phyloP scores from a whole-genome alignment of 2,329 filamentous ascomycete species.

The Pseudogymnoascus sp. region DNA sequence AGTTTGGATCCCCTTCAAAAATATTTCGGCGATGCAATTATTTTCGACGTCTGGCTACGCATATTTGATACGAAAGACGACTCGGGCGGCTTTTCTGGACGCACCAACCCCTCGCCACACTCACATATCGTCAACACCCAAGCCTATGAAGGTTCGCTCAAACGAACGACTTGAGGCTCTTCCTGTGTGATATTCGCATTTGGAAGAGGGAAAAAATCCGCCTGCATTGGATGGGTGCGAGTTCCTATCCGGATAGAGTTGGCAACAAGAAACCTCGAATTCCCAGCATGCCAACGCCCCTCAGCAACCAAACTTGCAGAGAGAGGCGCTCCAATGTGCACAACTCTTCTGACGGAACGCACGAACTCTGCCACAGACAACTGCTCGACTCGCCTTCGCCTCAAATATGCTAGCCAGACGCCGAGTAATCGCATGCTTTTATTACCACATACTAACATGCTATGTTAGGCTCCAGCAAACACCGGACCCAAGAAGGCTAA shows the following conservation, averaged over 20 bases:
- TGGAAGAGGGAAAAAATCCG: background rate
- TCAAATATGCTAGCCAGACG: constrained; percentile 8
- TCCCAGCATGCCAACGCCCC: background rate
- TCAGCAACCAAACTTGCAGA: background rate
- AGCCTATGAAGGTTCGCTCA: background rate
- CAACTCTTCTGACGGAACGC: background rate
- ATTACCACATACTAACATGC: background rate
- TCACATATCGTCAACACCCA: background rate
- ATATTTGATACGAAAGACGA: constrained; percentile 4
- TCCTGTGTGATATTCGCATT: background rate
- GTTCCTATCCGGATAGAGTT: background rate
- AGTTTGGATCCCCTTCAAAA: constrained; percentile 6
- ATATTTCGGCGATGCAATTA: constrained; percentile 1
- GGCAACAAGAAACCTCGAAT: background rate
- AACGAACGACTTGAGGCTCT: background rate
- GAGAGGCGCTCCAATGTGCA: background rate
- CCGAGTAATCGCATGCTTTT: background rate
- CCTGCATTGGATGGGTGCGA: background rate
- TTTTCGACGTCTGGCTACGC: constrained; percentile 4
- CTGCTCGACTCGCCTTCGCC: background rate
- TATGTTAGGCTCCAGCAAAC: constrained; percentile 42
- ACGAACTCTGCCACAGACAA: background rate
- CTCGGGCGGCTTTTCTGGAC: constrained; percentile 2
- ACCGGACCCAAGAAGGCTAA: constrained; percentile 72
- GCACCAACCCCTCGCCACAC: background rate